phyloP scores from a whole-genome alignment of 306 rosid genomes.

The Acacia melanoxylon region DNA sequence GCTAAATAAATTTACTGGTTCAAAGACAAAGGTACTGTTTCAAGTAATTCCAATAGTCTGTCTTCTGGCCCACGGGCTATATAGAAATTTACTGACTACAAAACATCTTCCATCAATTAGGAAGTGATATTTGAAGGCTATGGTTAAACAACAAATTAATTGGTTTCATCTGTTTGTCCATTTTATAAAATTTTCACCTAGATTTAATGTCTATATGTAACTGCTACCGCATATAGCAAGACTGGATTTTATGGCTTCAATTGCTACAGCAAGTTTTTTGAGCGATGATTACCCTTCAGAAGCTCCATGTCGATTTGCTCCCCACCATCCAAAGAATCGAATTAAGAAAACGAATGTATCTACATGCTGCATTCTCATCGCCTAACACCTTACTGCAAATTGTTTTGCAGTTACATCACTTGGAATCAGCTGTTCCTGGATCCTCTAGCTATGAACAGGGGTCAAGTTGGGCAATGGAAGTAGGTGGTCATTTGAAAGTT shows the following conservation, averaged over 20 bases:
- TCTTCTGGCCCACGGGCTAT: conserved; percentile 4
- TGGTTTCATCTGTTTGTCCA: not conserved
- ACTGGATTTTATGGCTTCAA: conserved; percentile 1
- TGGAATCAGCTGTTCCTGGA: conserved; percentile 59
- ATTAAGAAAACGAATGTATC: not conserved
- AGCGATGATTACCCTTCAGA: conserved; percentile 9
- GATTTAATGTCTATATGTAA: not conserved
- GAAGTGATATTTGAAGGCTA: conserved; percentile 19
- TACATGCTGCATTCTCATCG: conserved; percentile 15
- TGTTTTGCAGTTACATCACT: conserved; percentile 56
- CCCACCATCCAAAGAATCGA: not conserved
- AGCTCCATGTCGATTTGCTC: conserved; percentile 15
- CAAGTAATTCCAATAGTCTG: not conserved
- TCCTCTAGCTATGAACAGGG: conserved; percentile 66
- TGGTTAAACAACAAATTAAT: not conserved
- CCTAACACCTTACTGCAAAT: conserved; percentile 17
- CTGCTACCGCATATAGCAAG: conserved; percentile 1
- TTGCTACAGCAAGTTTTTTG: conserved; percentile 13
- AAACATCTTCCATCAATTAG: not conserved
- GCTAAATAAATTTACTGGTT: conserved; percentile 61
- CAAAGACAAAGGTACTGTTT: conserved; percentile 54
- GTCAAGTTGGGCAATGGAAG: conserved; percentile 98
- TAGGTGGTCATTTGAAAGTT: conserved; percentile 90
- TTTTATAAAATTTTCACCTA: not conserved
- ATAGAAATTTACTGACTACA: not conserved